Evolutionary conservation across 2,329 filamentous ascomycete species (phyloP).

Genomic region (Alternaria atra): DNA sequence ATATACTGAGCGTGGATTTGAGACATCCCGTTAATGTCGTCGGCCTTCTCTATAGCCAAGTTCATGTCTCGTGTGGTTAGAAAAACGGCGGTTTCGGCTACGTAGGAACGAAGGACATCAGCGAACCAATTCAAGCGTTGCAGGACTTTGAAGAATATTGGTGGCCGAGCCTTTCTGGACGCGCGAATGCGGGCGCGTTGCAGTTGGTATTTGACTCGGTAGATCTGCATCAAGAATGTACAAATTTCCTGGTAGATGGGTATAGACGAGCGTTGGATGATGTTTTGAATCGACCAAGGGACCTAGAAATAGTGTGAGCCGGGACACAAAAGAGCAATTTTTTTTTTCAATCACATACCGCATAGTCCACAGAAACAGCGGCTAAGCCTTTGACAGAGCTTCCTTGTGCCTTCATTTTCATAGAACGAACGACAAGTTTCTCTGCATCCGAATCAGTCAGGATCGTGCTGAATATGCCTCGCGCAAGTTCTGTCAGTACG

Average conservation of each 20-base stretch:
- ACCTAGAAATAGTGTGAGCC: conserved; percentile 32
- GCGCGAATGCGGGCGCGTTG: conserved; percentile 57
- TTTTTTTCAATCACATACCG: conserved; percentile 61
- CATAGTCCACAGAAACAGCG: conserved; percentile 72
- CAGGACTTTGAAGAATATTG: conserved; percentile 64
- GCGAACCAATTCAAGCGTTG: conserved; percentile 80
- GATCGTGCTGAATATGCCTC: conserved; percentile 70
- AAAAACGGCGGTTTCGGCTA: conserved; percentile 76
- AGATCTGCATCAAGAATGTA: conserved; percentile 79
- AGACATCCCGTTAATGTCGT: conserved; percentile 85
- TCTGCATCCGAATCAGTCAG: conserved; percentile 64
- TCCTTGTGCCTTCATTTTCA: conserved; percentile 58
- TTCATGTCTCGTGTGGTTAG: conserved; percentile 67
- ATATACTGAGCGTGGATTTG: conserved; percentile 71
- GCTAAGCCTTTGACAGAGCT: conserved; percentile 71
- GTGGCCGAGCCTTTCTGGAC: not conserved
- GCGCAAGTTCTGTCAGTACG: conserved; percentile 78
- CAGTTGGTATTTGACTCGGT: conserved; percentile 73
- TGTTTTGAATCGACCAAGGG: conserved; percentile 72
- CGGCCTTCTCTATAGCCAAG: conserved; percentile 65
- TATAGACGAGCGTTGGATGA: conserved; percentile 73
- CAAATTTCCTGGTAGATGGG: conserved; percentile 75
- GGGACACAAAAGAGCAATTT: not conserved
- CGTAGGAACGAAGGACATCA: conserved; percentile 76
- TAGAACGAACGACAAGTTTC: conserved; percentile 67